Evolutionary conservation across 495 filamentous ascomycete species (phyloP), one percentile per base, ranked within the genome.

Genomic region (Aspergillus funiculosus): DNA sequence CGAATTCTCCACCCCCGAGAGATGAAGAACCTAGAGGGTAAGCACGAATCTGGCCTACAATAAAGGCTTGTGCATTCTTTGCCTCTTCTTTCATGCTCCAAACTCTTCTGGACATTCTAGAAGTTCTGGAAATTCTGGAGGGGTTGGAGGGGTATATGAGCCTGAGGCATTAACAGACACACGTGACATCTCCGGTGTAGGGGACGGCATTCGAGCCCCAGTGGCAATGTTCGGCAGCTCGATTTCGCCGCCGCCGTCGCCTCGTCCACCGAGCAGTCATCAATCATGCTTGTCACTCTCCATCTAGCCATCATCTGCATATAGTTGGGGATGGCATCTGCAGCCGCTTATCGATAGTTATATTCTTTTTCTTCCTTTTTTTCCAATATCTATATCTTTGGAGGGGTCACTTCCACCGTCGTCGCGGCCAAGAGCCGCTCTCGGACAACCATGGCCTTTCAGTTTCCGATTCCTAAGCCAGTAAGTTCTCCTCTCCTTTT

Each of bases 371-470:
- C 34, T 40, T 53, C 6, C 29, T 32, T 20, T 45, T 40, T 39
- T 3, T 13, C 21, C 17, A 38, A 17, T 6, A 3, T 39, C 28
- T 36, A 24, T 11, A 52, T 39, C 11, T 15, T 20, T 27, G 17
- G 48, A 54, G 59, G 58, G 57, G 56, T 39, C 54, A 26, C 49
- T 47, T n/a, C 31, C 34, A 15, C 45, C 19, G 45, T 57, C 51
- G 32, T 52, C 43, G 61, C 68, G 69, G 69, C 69, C 67, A 35
- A 58, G 68, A 37, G 68, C 69, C 67, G 68, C 62, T 59, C 30
- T 51, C 47, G 54, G 59, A 66, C 61, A 63, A 62, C 48, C 58
- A 77, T 77, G 74, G 72, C 68, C 54, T 73, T 74, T 51, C 71
- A 72, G 62, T 54, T 57, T 45, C 58, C 69, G 37, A 58, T 66